phyloP scores from a whole-genome alignment of 345 rosid species.

The Gossypium raimondii region DNA sequence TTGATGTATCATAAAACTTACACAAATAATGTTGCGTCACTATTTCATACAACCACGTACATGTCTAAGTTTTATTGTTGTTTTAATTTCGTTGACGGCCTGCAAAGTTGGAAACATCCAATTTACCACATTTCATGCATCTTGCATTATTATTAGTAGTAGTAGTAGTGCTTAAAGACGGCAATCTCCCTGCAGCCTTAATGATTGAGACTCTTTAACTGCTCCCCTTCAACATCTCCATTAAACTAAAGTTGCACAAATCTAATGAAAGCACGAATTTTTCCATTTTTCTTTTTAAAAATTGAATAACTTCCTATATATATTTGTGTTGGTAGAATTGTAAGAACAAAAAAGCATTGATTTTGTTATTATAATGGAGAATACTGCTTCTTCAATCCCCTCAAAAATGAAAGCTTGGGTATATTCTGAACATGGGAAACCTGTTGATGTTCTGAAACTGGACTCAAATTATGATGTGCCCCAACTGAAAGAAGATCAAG shows the following conservation, averaged over 20 bases:
- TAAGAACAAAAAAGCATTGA: not conserved
- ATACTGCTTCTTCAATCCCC: not conserved
- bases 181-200: not conserved
- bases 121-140: too few relatives aligned
- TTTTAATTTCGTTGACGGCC: too few relatives aligned
- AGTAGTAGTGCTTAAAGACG: not conserved
- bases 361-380: not conserved
- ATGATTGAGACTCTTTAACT: not conserved
- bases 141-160: too few relatives aligned
- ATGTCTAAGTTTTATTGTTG: too few relatives aligned
- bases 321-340: not conserved
- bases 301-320: not conserved
- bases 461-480: conserved; percentile 64
- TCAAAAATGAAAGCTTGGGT: conserved; percentile 77
- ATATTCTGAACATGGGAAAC: conserved; percentile 62
- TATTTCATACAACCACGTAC: too few relatives aligned
- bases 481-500: conserved; percentile 68
- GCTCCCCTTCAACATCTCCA: not conserved
- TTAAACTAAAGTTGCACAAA: not conserved
- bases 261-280: not conserved
- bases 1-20: too few relatives aligned
- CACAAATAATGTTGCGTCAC: too few relatives aligned
- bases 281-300: too few relatives aligned
- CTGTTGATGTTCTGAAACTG: conserved; percentile 63
- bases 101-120: too few relatives aligned